A percentile compares a stretch with the other conserved stretches of the same genome.
Evolutionary conservation across 805 yeast species (phyloP).

Genomic region (Kluyveromyces dobzhanskii): DNA sequence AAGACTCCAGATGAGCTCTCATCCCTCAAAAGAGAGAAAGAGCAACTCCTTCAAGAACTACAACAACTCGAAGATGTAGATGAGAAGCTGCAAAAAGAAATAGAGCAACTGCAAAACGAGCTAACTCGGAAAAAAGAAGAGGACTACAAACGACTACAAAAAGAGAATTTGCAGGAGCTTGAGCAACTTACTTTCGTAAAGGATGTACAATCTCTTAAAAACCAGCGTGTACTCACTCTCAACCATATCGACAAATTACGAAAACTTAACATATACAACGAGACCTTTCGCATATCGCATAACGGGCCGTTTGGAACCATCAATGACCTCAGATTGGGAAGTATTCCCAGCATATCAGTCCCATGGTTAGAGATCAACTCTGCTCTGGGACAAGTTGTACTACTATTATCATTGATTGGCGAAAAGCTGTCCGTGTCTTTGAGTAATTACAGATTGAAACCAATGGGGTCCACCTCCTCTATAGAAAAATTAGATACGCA

Average conservation of each 20-base stretch:
- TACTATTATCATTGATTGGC: conserved; percentile 58
- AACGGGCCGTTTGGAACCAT: conserved; percentile 83
- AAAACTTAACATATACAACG: conserved; percentile 73
- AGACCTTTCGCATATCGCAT: conserved; percentile 74
- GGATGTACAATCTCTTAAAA: conserved; percentile 54
- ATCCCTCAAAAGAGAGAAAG: conserved; percentile 22
- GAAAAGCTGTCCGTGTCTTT: conserved; percentile 48
- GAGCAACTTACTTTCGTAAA: conserved; percentile 42
- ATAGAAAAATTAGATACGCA: conserved; percentile 41
- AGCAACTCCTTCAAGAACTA: conserved; percentile 14
- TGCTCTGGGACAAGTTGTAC: conserved; percentile 77
- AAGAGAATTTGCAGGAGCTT: conserved; percentile 49
- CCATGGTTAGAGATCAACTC: conserved; percentile 91
- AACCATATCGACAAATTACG: conserved; percentile 64
- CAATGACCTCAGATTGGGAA: conserved; percentile 77
- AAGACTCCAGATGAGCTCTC: conserved; percentile 30
- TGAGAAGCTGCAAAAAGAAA: conserved; percentile 35
- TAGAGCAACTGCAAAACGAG: conserved; percentile 40
- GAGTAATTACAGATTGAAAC: conserved; percentile 55
- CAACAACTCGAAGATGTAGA: conserved; percentile 31
- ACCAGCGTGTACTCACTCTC: conserved; percentile 52
- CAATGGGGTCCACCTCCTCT: conserved; percentile 78
- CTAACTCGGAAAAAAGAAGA: conserved; percentile 38
- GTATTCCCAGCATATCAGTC: conserved; percentile 47
- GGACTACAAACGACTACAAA: conserved; percentile 37